phyloP scores from a whole-genome alignment of 139 green algal genomes.

The Zygnema circumcarinatum region DNA sequence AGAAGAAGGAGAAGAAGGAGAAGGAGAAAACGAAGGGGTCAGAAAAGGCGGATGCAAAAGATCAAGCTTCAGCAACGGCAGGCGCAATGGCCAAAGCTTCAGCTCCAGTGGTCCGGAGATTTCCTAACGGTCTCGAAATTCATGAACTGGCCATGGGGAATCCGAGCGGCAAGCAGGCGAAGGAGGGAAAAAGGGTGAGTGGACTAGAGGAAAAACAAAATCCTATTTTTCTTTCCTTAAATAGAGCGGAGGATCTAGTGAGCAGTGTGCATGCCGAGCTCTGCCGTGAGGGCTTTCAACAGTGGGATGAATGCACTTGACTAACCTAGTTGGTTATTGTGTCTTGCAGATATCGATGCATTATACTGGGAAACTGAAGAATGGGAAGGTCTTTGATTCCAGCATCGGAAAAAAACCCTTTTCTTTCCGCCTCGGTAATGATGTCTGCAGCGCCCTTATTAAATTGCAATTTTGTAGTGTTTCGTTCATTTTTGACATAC shows the following conservation, averaged over 20 bases:
- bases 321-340: too few species aligned
- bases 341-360: slow-evolving; percentile 41
- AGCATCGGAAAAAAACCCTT: slow-evolving; percentile 75
- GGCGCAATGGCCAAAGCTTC: neutral
- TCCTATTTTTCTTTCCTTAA: neutral
- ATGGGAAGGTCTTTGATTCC: slow-evolving; percentile 86
- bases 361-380: slow-evolving; percentile 78
- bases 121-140: slow-evolving; percentile 74
- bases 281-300: too few species aligned
- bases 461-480: neutral
- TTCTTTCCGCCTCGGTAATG: slow-evolving; percentile 78
- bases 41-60: neutral
- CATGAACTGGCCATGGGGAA: slow-evolving; percentile 68
- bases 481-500: too few species aligned
- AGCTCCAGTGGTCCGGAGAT: slow-evolving; percentile 44
- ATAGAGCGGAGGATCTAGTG: neutral
- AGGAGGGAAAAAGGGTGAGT: slow-evolving; percentile 71
- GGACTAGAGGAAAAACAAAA: too few species aligned
- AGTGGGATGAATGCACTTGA: neutral
- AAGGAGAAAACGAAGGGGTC: neutral
- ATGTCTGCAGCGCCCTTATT: neutral
- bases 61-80: neutral
- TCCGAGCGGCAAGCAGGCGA: slow-evolving; percentile 80
- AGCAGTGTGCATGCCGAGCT: neutral
- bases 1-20: slow-evolving; percentile 12